phyloP scores from a whole-genome alignment of 176 grass and related monocot species.

The Bolboschoenus planiculmis region DNA sequence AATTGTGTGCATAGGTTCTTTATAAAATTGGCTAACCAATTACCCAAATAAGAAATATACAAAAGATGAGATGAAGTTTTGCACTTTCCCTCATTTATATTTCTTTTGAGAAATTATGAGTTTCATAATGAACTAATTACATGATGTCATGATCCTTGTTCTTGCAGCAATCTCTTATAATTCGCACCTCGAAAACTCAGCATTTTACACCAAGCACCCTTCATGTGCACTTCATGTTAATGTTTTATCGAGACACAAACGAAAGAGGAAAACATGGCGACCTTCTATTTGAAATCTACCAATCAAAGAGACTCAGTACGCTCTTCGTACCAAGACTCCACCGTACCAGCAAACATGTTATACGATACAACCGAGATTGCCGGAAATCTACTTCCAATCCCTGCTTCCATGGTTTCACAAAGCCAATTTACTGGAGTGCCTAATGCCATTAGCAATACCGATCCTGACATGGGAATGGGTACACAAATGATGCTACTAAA shows the following conservation, averaged over 20 bases:
- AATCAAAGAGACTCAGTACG: conserved; percentile 47
- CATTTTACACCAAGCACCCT: conserved; percentile 6
- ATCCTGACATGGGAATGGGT: conserved; percentile 36
- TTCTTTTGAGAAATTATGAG: background rate
- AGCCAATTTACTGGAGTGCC: conserved; percentile 9
- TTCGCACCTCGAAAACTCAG: background rate
- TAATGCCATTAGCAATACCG: conserved; percentile 18
- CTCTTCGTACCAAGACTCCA: conserved; percentile 36
- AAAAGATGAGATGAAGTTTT: conserved; percentile 3
- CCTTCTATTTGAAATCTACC: conserved; percentile 57
- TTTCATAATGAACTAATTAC: background rate
- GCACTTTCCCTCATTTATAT: conserved; percentile 5
- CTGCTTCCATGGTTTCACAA: conserved; percentile 42
- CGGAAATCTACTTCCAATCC: conserved; percentile 41
- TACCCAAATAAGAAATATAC: conserved; percentile 12
- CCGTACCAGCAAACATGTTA: conserved; percentile 32
- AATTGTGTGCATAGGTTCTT: conserved; percentile 14
- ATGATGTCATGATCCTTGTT: conserved; percentile 16
- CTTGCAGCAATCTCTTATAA: conserved; percentile 6
- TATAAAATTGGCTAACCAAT: background rate
- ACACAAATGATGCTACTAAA: conserved; percentile 59
- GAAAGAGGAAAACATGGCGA: conserved; percentile 39
- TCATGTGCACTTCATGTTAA: conserved; percentile 14
- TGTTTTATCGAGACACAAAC: background rate
- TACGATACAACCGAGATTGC: conserved; percentile 17